Base-by-base conservation (phyloP, 2,329 filamentous ascomycete genomes). In the Beauveria scarabaeidicola region DNA sequence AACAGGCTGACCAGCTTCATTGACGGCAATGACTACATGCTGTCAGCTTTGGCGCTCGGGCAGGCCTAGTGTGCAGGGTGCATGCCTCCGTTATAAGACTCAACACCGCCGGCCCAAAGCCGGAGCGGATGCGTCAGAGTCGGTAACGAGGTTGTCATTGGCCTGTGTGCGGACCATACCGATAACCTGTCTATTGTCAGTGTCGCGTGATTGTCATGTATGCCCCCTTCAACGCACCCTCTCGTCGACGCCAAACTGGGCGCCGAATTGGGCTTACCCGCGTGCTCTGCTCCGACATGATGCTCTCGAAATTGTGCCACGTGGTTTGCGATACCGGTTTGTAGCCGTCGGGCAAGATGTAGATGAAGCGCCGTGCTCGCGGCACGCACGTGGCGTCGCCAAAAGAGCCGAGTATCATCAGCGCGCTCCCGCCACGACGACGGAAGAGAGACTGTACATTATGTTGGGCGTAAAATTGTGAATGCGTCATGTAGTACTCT, bases 321-420 rank as follows among this genome's bases (percentile, higher is more conserved):
- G 71, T 66, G 48, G 66, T 67, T 65, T 71, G 68, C 8, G 66
- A 69, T 10, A 68, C 66, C 41, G 65, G 63, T 11, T 69, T 66
- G 59, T 68, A 71, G 46, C 68, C 68, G 62, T 70, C 67, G 5
- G 69, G 68, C 8, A 71, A 68, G 38, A 72, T 65, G 60, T 71
- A 70, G 61, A 71, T 69, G 63, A 71, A 70, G 64, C 29, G 48
- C 27, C 29, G 19, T 5, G 57, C 41, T 19, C 40, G 50, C 19
- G 32, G 50, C 38, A 48, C 50, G 50, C 50, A 53, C 11, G 50
- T n/a, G 19, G 50, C 50, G 41, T 43, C 50, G 10, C 27, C 40
- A 13, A 53, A n/a, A 9, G 40, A 25, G 38, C 57, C 48, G 41
- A 59, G 29, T 27, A 48, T n/a, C 47, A 53, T 29, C 40, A 53